Evolutionary conservation across 257 asterid species (phyloP), one percentile per base, ranked within the genome.

Genomic region (Echites panduratus): DNA sequence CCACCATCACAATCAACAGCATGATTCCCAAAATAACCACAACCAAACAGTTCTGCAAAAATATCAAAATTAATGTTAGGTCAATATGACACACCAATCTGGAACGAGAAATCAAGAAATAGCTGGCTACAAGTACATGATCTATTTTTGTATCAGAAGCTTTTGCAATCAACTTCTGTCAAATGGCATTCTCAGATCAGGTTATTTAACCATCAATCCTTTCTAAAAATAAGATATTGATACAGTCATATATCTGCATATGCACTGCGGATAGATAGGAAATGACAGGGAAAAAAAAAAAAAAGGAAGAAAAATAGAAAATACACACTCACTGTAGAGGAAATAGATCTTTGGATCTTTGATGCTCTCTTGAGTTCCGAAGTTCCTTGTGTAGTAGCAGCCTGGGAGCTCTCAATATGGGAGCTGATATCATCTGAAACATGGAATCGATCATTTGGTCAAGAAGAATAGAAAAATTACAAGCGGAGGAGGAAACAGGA

Each of bases 11-110:
- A 35, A 88, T 88, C 11, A 88, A 88, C 67, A 88, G 76, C 41
- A 79, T 74, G 72, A 84, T 86, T 59, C 86, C 89, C 1, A 79
- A 71, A 1, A 88, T 86, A 63, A 88, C 81, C 81, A 84, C 79
- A 77, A 84, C 68, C 80, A 87, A 78, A 62, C 93, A 87, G 9
- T 82, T 77, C 93, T 87, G 93, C 82, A 77, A 61, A n/a, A 64
- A 64, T 44, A 66, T 4, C 5, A 50, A 16, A 32, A 59, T 41
- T 41, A 50, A 49, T 9, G 41, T 43, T 4, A 56, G 45, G 58
- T 52, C 68, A 22, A 66, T 67, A n/a, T 35, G 9, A 22, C 4
- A 14, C 38, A 56, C 27, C 14, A 61, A 29, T 61, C 9, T 17
- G 49, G 17, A 19, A 17, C 26, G 68, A 63, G 69, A 38, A 63